Base-by-base conservation (phyloP, 371 early-diverging fungal species). In the Actinomucor elegans region DNA sequence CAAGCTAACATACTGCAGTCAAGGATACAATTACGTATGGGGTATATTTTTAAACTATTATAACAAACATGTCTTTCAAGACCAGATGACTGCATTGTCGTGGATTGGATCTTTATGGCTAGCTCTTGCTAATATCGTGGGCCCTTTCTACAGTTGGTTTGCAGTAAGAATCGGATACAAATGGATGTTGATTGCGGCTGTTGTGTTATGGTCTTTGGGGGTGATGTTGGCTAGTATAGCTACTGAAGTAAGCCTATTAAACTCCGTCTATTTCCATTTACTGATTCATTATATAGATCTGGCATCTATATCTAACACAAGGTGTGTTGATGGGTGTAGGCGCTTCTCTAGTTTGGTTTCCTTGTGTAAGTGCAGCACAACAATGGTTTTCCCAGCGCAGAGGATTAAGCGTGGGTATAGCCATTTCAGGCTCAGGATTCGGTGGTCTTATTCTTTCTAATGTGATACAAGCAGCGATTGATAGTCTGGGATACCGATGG, bases 311-410 rank as follows among this genome's bases (percentile, higher is more conserved):
- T 26, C 40, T 90, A 4, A 80, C 88, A 2, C 90, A 89, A 61
- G 91, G 90, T n/a, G 51, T 90, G 2, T 31, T 88, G 14, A 84
- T 87, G 62, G 84, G 85, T 1, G 17, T 80, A 0, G 90, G 90
- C 15, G 84, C 83, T 1, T 77, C 86, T 3, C 43, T 90, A 23
- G 35, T 73, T 28, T 76, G 64, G 24, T 47, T 58, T 29, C 46
- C 56, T 31, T 48, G 55, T 24, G 69, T 85, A 54, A 55, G 75
- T 14, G 66, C 89, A 3, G 79, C 88, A 2, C 66, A 88, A 1
- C 93, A 91, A 59, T 93, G 90, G 90, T 93, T 93, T 58, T 55
- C 52, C 12, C 73, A 73, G n/a, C 64, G 74, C 15, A 78, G 92
- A 10, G 88, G 89, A 0, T 46, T 93, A 23, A 91, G 88, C 8